Percentiles rank a stretch among this genome's conserved stretches.
Conservation (phyloP, 2,329 filamentous ascomycete species). For the Ophiostoma australiae region DNA sequence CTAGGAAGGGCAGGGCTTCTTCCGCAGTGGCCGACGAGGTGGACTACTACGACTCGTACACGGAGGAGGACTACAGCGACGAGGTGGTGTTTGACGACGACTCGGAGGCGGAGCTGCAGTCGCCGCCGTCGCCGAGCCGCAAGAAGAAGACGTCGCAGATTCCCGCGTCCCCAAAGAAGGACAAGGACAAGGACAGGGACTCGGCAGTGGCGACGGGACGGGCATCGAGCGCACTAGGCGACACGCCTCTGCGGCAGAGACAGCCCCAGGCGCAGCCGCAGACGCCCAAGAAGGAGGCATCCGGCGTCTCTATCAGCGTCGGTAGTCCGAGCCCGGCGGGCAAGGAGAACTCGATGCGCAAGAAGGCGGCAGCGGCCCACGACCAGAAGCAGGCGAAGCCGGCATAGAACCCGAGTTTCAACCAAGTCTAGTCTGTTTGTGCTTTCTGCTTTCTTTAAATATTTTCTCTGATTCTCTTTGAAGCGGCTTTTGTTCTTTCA, state of each 20-base stretch:
- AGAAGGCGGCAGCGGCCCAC: background rate
- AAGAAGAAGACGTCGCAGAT: background rate
- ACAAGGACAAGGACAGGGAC: conserved; percentile 4
- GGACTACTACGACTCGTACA: background rate
- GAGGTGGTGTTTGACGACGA: background rate
- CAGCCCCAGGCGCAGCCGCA: background rate
- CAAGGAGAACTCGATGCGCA: background rate
- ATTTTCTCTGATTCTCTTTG: background rate
- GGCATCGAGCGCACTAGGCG: background rate
- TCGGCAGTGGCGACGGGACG: conserved; percentile 13
- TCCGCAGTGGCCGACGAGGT: background rate
- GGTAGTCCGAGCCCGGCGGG: background rate
- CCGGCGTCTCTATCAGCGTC: background rate
- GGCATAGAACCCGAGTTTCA: conserved; percentile 2
- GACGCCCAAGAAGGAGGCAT: conserved; percentile 13
- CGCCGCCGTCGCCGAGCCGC: background rate
- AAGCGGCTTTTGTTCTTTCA: background rate
- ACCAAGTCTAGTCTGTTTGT: background rate
- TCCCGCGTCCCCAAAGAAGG: background rate
- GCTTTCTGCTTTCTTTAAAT: background rate
- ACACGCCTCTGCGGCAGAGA: conserved; percentile 16
- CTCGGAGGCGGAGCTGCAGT: background rate
- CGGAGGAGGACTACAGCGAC: background rate
- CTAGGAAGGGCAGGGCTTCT: background rate
- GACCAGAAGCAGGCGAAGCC: background rate